Conservation (phyloP, 805 yeast species). For the Sugiyamaella smithiae region DNA sequence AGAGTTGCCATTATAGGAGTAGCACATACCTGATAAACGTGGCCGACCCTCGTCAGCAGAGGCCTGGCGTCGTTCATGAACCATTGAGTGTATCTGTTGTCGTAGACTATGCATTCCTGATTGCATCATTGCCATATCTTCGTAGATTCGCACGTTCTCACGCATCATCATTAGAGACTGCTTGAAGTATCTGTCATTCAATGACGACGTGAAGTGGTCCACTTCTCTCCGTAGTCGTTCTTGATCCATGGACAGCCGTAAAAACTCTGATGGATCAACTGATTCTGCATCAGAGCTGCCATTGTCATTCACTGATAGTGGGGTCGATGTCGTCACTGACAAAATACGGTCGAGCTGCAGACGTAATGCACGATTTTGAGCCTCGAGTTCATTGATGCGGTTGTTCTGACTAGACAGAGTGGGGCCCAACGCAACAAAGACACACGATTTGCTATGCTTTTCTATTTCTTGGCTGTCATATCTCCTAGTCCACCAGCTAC, state of each 20-base stretch:
- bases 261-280: slow-evolving; percentile 20
- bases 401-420: slow-evolving; percentile 28
- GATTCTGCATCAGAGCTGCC: slow-evolving; percentile 7
- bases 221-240: slow-evolving; percentile 37
- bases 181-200: slow-evolving; percentile 34
- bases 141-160: slow-evolving; percentile 33
- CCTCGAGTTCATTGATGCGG: slow-evolving; percentile 29
- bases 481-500: slow-evolving; percentile 26
- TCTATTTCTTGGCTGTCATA: slow-evolving; percentile 12
- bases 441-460: slow-evolving; percentile 29
- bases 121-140: slow-evolving; percentile 33
- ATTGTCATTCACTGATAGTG: slow-evolving; percentile 5
- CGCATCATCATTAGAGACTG: slow-evolving; percentile 34
- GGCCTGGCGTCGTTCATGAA: slow-evolving; percentile 29
- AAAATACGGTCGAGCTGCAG: slow-evolving; percentile 28
- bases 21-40: background rate
- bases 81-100: slow-evolving; percentile 36
- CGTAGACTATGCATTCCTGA: slow-evolving; percentile 34
- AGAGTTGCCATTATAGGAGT: background rate
- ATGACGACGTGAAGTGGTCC: slow-evolving; percentile 29
- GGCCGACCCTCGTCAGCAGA: background rate
- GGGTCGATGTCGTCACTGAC: background rate
- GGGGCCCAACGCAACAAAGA: slow-evolving; percentile 29
- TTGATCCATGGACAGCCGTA: slow-evolving; percentile 30
- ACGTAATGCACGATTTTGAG: slow-evolving; percentile 34